Base-by-base conservation (phyloP, 768 basidiomycete genomes). In the Tulasnella sp. region DNA sequence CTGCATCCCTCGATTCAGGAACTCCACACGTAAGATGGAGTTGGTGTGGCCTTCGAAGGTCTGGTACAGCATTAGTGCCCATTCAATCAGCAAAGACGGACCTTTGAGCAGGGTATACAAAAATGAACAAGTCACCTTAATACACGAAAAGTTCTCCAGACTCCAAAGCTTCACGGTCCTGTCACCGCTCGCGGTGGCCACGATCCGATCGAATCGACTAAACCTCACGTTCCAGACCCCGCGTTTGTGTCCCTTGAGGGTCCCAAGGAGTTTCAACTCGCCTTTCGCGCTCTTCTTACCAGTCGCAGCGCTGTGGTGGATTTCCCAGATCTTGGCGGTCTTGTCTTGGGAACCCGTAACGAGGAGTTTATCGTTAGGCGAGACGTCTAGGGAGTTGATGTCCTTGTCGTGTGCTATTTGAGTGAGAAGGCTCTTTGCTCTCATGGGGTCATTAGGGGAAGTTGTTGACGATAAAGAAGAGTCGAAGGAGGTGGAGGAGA, bases 1-100 rank as follows among this genome's bases (percentile, higher is more conserved):
- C 72, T 96, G 92, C 76, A 80, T 76, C 17, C 86, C 93, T 45
- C 74, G 68, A 65, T 86, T 87, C 45, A 97, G 67, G 70, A 96
- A 98, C 66, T 92, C 91, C 29, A 98, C 89, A 53, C 93, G 75
- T 54, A 99, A 72, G 30, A 99, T 92, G 11, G 96, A 96, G 70
- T 97, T 98, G 7, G 92, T 91, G 70, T 99, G 96, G 0, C 96
- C 96, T 72, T 99, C 96, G 66, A 98, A 92, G 21, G 96, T 98
- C 78, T 92, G 82, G 27, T 19, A 10, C 2, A 60, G 8, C 51
- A 48, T 12, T n/a, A 41, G 12, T 10, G 17, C 49, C 41, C 11
- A 24, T 19, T 31, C 52, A 29, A 38, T 9, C 11, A 46, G 54
- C n/a, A 45, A 17, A 57, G 30, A n/a, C 38, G 17, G 19, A 58